Conservation (phyloP, 495 filamentous ascomycete species). For the Cercophora scortea region DNA sequence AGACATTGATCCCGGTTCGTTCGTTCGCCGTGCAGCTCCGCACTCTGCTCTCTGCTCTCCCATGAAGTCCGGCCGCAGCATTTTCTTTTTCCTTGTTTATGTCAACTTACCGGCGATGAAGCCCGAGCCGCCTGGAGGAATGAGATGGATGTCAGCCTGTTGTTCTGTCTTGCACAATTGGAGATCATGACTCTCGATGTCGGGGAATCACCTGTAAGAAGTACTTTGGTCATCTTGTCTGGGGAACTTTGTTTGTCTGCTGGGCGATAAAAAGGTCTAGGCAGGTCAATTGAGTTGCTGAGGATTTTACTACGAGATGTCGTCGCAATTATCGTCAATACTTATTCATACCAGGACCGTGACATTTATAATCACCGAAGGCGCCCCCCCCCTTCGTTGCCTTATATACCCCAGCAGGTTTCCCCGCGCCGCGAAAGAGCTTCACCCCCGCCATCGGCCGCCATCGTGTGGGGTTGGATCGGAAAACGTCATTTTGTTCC, state of each 20-base stretch:
- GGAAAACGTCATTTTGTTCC: too few species aligned
- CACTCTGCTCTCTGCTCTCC: neutral
- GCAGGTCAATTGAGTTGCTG: neutral
- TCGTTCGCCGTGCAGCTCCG: too few species aligned
- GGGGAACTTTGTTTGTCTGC: neutral
- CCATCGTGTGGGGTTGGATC: too few species aligned
- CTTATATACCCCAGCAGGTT: too few species aligned
- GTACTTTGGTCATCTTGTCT: slow-evolving; percentile 48
- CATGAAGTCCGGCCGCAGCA: neutral
- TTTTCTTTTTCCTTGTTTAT: neutral
- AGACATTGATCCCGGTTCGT: too few species aligned
- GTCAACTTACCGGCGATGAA: slow-evolving; percentile 40
- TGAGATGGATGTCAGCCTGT: neutral
- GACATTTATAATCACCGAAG: too few species aligned
- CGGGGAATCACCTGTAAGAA: slow-evolving; percentile 45
- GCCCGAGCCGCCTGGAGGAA: slow-evolving; percentile 35
- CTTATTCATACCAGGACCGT: too few species aligned
- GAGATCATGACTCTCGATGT: neutral
- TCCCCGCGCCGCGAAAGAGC: too few species aligned
- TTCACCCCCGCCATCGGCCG: too few species aligned
- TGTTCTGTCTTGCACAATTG: neutral
- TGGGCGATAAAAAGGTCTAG: neutral
- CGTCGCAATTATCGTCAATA: neutral
- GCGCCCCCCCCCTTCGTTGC: too few species aligned
- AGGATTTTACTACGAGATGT: neutral